These are phyloP conservation scores for Haematococcus sp. DNA, from an alignment of 139 green algal genomes.

Conservation along the genomic window DNA sequence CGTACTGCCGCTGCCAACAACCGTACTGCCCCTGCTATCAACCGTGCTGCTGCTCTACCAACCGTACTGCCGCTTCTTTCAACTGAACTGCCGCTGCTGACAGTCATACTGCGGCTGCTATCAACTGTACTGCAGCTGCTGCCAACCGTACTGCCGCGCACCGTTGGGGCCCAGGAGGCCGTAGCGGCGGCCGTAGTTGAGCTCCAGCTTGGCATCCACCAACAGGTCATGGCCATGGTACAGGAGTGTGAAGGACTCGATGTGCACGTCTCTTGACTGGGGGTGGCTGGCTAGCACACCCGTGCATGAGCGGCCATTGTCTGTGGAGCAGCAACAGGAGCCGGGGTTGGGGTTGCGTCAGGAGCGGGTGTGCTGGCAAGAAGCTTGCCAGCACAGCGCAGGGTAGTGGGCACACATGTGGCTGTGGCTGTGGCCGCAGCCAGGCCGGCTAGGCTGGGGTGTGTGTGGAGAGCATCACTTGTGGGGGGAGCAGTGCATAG, in stretches of 20 bases:
- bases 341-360: background rate
- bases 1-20: too few species aligned
- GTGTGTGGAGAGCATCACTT: too few species aligned
- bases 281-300: slow-evolving; percentile 76
- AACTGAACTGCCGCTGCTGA: background rate
- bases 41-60: too few species aligned
- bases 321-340: slow-evolving; percentile 11
- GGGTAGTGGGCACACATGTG: too few species aligned
- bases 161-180: slow-evolving; percentile 84
- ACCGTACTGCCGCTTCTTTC: too few species aligned
- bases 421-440: too few species aligned
- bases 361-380: too few species aligned
- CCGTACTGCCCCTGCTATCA: too few species aligned
- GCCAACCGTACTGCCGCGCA: slow-evolving; percentile 8
- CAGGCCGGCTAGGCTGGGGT: too few species aligned
- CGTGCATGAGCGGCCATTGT: slow-evolving; percentile 60
- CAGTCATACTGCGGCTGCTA: background rate
- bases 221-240: slow-evolving; percentile 83
- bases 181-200: slow-evolving; percentile 85
- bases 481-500: too few species aligned
- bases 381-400: too few species aligned
- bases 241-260: slow-evolving; percentile 77
- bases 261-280: slow-evolving; percentile 75
- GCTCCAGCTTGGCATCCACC: slow-evolving; percentile 66
- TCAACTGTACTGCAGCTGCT: background rate